A percentile compares a stretch with the other conserved stretches of the same genome.
These are phyloP conservation scores for Volvox reticuliferus DNA, from an alignment of 139 green algal species.

Conservation along the genomic window DNA sequence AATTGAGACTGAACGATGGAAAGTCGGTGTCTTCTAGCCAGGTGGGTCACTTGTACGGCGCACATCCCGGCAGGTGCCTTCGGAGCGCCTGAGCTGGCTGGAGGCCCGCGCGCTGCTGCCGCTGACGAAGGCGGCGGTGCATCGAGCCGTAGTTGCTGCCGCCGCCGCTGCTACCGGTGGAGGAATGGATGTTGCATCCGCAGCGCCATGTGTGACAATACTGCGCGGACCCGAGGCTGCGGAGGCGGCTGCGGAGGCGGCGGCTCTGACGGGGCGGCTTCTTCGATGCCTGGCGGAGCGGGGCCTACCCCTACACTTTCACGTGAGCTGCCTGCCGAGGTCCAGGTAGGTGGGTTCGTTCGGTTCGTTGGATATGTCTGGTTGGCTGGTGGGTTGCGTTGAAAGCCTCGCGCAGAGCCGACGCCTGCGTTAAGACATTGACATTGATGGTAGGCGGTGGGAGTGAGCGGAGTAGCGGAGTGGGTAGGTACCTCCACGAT, in stretches of 20 bases:
- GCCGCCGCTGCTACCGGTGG: neutral
- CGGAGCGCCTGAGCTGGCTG: slow-evolving; percentile 50
- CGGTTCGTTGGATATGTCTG: too few relatives aligned
- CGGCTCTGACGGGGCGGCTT: neutral
- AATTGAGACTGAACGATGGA: too few relatives aligned
- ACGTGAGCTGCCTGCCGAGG: too few relatives aligned
- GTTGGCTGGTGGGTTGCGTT: too few relatives aligned
- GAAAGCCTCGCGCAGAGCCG: too few relatives aligned
- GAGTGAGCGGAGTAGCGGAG: too few relatives aligned
- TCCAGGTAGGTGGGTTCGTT: too few relatives aligned
- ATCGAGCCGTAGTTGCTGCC: neutral
- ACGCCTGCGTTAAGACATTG: too few relatives aligned
- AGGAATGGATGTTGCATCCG: neutral
- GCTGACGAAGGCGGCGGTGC: slow-evolving; percentile 44
- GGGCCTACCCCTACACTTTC: neutral
- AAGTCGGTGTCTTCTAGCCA: too few relatives aligned
- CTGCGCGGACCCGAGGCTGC: neutral
- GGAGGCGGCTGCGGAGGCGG: neutral
- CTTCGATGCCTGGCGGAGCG: neutral
- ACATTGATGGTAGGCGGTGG: too few relatives aligned
- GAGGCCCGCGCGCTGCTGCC: slow-evolving; percentile 37
- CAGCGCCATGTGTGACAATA: neutral
- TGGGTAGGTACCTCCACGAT: too few relatives aligned
- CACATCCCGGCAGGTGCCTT: neutral
- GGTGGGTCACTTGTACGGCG: too few relatives aligned